phyloP scores from a whole-genome alignment of 1,139 yeast genomes.

The Geotrichum carabidarum region DNA sequence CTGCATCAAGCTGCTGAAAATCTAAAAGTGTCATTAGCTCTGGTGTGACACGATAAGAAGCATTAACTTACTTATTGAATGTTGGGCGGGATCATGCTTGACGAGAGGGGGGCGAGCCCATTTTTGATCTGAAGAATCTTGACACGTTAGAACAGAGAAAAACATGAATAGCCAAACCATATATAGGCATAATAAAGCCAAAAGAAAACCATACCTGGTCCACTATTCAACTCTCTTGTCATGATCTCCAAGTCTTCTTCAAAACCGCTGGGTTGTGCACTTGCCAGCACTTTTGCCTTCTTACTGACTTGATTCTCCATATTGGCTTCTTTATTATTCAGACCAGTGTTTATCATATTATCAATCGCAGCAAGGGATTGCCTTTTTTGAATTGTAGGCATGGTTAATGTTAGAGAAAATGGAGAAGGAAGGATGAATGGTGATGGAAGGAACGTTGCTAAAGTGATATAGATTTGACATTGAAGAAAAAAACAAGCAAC shows the following conservation, averaged over 20 bases:
- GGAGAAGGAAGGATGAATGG: neutral
- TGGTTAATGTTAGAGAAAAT: neutral
- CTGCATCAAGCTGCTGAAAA: conserved; percentile 94
- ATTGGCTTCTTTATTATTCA: neutral
- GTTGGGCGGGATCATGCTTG: conserved; percentile 45
- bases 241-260: conserved; percentile 46
- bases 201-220: conserved; percentile 19
- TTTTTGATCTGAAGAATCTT: conserved; percentile 41
- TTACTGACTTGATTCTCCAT: conserved; percentile 5
- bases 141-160: neutral
- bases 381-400: conserved; percentile 13
- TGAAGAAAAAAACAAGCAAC: neutral
- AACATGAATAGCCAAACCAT: neutral
- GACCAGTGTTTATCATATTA: neutral
- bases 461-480: neutral
- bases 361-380: conserved; percentile 5
- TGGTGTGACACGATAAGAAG: neutral
- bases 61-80: conserved; percentile 44
- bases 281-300: conserved; percentile 11
- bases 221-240: conserved; percentile 37
- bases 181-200: neutral
- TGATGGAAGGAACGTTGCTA: neutral
- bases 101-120: conserved; percentile 61
- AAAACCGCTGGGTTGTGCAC: conserved; percentile 35
- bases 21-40: conserved; percentile 26